Base-by-base conservation (phyloP, 2,329 filamentous ascomycete genomes). In the Penicillium paneum region DNA sequence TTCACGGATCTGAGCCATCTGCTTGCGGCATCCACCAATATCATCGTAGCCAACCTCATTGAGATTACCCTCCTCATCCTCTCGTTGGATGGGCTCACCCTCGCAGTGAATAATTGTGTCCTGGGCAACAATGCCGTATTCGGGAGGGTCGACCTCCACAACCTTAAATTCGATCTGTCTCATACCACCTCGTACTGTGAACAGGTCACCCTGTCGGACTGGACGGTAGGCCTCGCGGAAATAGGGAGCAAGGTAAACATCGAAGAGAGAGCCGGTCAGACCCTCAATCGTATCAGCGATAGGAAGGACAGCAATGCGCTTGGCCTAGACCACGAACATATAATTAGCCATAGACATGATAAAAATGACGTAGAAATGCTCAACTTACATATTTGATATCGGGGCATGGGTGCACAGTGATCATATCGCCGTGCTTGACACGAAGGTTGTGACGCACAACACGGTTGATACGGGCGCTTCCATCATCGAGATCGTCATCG, bases 101-200 rank as follows among this genome's bases (percentile, higher is more conserved):
- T 99, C 94, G 78, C 94, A 97, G 81, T 99, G 94, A 67, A 99
- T 97, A 66, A 99, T 90, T 17, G 94, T 99, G 72, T 99, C 94
- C 78, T 99, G 94, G 57, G 94, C 94, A 55, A 99, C 94, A 62
- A 99, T 99, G 67, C 95, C 95, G 71, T 95, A 97, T 81, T 99
- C 94, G 64, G 94, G 94, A 43, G 94, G 92, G 69, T 99, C 94
- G 45, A 99, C 92, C 79, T 99, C 94, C 44, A 99, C 93, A 39
- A 99, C 93, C 83, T 99, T 99, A 82, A 99, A 99, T 74, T 99
- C 94, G 34, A 99, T 94, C 77, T 97, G 93, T 75, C 94, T 87
- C 94, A 99, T 99, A 73, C 92, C 93, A 78, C 93, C 94, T 70
- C 94, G 89, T 58, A 94, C 91, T 74, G 92, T 97, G 83, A 99